Percentiles rank a stretch among this genome's conserved stretches.
phyloP scores from a whole-genome alignment of 2,329 filamentous ascomycete species.

The Paracorniculantispora psalliotae region DNA sequence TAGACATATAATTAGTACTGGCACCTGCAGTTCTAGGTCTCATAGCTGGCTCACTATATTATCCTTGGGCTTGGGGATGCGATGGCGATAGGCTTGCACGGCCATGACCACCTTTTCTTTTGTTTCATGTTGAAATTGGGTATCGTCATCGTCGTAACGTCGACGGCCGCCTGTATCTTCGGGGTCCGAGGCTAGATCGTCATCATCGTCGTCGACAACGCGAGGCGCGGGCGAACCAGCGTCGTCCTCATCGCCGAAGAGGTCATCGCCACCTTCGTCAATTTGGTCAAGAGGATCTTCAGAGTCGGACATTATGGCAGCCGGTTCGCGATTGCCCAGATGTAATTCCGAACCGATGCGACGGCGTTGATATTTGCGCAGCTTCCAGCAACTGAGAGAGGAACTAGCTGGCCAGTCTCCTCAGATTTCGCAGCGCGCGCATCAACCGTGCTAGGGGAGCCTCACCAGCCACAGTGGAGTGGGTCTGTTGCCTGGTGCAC shows the following conservation, averaged over 20 bases:
- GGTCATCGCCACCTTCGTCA: constrained; percentile 54
- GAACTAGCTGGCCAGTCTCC: not conserved
- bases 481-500: constrained; percentile 10
- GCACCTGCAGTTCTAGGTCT: not conserved
- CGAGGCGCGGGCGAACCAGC: constrained; percentile 62
- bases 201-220: constrained; percentile 51
- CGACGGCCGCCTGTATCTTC: constrained; percentile 38
- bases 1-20: constrained; percentile 26
- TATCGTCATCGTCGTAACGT: constrained; percentile 41
- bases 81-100: constrained; percentile 62
- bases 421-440: constrained; percentile 6
- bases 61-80: constrained; percentile 65
- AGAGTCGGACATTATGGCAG: constrained; percentile 49
- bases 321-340: not conserved
- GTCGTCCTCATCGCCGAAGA: constrained; percentile 58
- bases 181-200: constrained; percentile 50
- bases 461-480: constrained; percentile 8
- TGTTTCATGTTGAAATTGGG: constrained; percentile 41
- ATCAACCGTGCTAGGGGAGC: not conserved
- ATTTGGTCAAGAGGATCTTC: constrained; percentile 49
- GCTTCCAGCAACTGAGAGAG: not conserved
- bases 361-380: not conserved
- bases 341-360: not conserved
- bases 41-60: constrained; percentile 52
- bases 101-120: constrained; percentile 57